Base-by-base conservation (phyloP, 805 yeast species). In the Nakazawaea ambrosiae region DNA sequence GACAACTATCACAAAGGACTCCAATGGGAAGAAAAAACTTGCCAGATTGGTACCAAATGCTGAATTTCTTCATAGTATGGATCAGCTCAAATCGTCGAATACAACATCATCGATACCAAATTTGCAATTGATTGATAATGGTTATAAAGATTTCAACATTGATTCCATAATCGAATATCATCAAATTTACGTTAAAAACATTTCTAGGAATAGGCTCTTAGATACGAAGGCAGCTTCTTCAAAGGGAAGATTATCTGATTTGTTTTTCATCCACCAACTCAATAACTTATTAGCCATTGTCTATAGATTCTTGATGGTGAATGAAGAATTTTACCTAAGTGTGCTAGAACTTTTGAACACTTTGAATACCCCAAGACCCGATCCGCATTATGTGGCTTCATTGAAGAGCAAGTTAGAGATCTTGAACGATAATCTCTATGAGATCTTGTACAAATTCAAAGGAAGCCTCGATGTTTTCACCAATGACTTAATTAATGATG, bases 401-500 rank as follows among this genome's bases (percentile, higher is more conserved):
- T 39, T 49, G 46, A 44, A 45, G 50, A 42, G 46, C 37, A 51
- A 53, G 28, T 55, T 73, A 36, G 60, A 57, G 34, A 51, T 55
- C 4, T 55, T 74, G 19, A 61, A 67, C 37, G 54, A 53, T 4
- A 63, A 63, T 39, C 54, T 78, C 17, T 61, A 63, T 36, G 56
- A 58, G 38, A 70, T 57, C 58, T 55, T 54, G 25, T 63, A 58
- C 25, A 64, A 61, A 16, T 79, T 73, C 49, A 66, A 66, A 39
- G 57, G 57, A 2, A 56, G 58, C 16, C 45, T 70, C 28, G 61
- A 60, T 27, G 47, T 54, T 3, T 70, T 80, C 39, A 63, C 66
- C 0, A 65, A 58, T 30, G 86, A 78, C 47, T 55, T 81, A 37
- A 63, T 66, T n/a, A 54, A 60, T 20, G 86, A 80, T 45, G 64